Evolutionary conservation across 1,284 basidiomycete species (phyloP), one percentile per base, ranked within the genome.

Genomic region (Ceratobasidium papillatum): DNA sequence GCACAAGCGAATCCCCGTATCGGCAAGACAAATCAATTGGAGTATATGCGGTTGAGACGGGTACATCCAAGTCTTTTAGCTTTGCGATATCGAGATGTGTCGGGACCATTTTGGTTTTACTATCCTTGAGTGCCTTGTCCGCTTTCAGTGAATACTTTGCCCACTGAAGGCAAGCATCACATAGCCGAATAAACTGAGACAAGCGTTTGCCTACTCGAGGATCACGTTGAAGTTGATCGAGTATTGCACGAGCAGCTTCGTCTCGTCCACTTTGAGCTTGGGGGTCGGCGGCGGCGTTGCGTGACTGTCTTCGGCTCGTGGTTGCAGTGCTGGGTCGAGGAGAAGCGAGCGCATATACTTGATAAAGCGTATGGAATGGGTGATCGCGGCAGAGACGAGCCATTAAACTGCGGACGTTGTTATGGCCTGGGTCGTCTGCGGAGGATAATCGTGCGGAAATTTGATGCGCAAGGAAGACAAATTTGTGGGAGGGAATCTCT

Each of bases 281-380:
- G 9, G 38, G 34, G 51, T 59, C 51, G 4, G 25, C 41, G n/a
- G 56, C 54, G 1, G 43, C 43, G 22, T 51, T n/a, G 11, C 73
- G 73, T 19, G 74, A 75, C 22, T 65, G 64, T 32, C 77, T 69
- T 58, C 75, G 78, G 38, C 63, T 73, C 14, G 76, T 56, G 41
- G 41, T 59, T 14, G 66, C 36, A n/a, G 59, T 72, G 17, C 75
- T 32, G 7, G 56, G 25, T 38, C 76, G 58, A n/a, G 69, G 58
- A 12, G 30, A 62, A 14, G 75, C 78, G 1, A 86, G 81, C 0
- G 93, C 93, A 80, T 92, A 94, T 14, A 99, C 88, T 78, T 97
- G 94, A 81, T 96, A 98, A 5, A 98, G 83, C 77, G 90, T 92
- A 80, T 99, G 98, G 83, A 95, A 99, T 0, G 97, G 96, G 81